A percentile compares a stretch with the other conserved stretches of the same genome.
Conservation (phyloP, 768 basidiomycete species). For the Stropharia rugosoannulata region DNA sequence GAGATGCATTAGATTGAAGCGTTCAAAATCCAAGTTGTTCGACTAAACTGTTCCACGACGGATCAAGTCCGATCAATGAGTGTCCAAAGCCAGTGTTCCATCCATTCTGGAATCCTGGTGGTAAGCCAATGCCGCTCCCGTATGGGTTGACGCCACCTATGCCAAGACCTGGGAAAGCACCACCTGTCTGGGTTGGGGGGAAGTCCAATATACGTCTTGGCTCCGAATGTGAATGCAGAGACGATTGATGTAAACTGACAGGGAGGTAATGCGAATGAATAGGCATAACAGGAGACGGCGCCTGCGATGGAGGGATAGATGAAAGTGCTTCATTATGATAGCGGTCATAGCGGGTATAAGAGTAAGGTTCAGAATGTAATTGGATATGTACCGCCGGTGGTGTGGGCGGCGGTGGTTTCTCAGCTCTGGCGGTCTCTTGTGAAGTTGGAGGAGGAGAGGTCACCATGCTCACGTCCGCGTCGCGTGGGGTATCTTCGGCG, state of each 20-base stretch:
- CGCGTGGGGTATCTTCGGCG: neutral
- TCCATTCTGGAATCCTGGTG: conserved; percentile 15
- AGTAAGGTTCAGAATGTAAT: neutral
- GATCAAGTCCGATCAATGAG: conserved; percentile 39
- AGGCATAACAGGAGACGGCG: neutral
- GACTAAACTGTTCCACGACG: conserved; percentile 67
- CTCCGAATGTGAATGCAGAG: neutral
- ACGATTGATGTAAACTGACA: neutral
- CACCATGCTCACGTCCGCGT: neutral
- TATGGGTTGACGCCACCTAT: neutral
- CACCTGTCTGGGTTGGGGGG: neutral
- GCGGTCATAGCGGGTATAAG: neutral
- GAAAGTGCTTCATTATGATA: neutral
- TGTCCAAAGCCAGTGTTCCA: conserved; percentile 14
- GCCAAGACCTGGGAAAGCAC: neutral
- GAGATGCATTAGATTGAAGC: too few relatives aligned
- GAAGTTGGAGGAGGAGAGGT: neutral
- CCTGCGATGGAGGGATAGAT: too few relatives aligned
- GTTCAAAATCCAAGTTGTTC: conserved; percentile 59
- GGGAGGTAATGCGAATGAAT: neutral
- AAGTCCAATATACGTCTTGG: neutral
- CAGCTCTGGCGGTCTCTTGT: neutral
- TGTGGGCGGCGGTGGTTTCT: neutral
- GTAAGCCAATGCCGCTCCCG: neutral
- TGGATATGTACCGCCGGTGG: neutral